Conservation (phyloP, 2,329 filamentous ascomycete species). For the Aspergillus latus region DNA sequence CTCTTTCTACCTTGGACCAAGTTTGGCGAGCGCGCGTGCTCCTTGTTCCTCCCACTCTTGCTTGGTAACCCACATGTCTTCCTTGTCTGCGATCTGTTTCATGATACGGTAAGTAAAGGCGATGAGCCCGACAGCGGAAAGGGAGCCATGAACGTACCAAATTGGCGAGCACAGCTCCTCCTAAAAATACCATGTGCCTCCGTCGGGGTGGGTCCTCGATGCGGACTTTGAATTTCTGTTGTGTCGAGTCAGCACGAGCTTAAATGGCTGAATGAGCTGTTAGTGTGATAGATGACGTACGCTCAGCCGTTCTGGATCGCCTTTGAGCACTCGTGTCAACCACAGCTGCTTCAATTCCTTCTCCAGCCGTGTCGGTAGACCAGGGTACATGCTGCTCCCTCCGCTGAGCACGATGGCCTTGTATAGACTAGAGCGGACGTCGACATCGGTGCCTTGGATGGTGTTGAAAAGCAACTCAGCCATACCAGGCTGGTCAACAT, state of each 20-base stretch:
- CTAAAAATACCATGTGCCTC: conserved; percentile 99
- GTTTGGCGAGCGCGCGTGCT: conserved; percentile 78
- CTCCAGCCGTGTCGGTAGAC: conserved; percentile 87
- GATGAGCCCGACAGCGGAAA: background rate
- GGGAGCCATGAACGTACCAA: conserved; percentile 56
- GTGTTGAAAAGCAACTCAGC: conserved; percentile 99
- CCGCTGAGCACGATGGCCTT: conserved; percentile 96
- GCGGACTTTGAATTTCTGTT: conserved; percentile 94
- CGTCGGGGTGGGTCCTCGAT: conserved; percentile 96
- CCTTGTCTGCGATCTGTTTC: conserved; percentile 85
- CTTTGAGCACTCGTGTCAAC: conserved; percentile 85
- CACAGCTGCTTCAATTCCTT: conserved; percentile 99
- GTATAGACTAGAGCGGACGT: conserved; percentile 89
- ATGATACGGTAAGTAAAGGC: conserved; percentile 14
- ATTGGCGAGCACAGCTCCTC: conserved; percentile 92
- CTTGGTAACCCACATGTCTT: conserved; percentile 98
- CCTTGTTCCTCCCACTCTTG: conserved; percentile 97
- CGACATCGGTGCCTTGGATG: conserved; percentile 92
- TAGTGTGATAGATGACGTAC: conserved; percentile 40
- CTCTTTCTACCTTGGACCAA: conserved; percentile 72
- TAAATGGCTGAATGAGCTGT: background rate
- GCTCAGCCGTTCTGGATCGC: conserved; percentile 86
- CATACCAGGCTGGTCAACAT: conserved; percentile 95
- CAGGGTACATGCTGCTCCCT: conserved; percentile 98
- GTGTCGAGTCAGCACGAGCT: background rate